A percentile compares a stretch with the other conserved stretches of the same genome.
phyloP scores from a whole-genome alignment of 352 stramenopile genomes.

The Phytophthora syringae region DNA sequence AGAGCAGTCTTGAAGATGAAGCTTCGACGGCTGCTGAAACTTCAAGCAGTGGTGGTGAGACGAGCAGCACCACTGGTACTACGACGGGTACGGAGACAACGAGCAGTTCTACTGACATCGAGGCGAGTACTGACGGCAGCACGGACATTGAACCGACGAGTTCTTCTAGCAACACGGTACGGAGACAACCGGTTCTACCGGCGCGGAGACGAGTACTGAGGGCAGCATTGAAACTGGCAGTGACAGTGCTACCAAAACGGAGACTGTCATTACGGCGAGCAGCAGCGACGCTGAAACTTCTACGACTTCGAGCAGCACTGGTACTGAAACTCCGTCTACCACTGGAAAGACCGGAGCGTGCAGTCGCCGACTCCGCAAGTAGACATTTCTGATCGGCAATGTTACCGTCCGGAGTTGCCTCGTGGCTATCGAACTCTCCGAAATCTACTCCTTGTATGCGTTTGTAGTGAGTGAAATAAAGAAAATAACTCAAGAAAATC shows the following conservation, averaged over 20 bases:
- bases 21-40: background rate
- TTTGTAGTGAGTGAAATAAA: slow-evolving; percentile 1
- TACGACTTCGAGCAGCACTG: background rate
- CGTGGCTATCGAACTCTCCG: too few relatives aligned
- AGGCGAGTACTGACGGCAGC: slow-evolving; percentile 3
- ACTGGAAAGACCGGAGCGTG: slow-evolving; percentile 22
- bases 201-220: background rate
- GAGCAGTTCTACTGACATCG: too few relatives aligned
- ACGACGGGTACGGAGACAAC: too few relatives aligned
- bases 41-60: slow-evolving; percentile 3
- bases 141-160: too few relatives aligned
- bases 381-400: background rate
- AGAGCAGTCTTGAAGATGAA: too few relatives aligned
- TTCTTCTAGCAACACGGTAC: too few relatives aligned
- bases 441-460: background rate
- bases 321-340: background rate
- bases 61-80: background rate
- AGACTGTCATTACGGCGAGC: slow-evolving; percentile 6
- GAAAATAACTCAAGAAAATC: too few relatives aligned
- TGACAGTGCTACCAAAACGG: background rate
- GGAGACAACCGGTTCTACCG: background rate
- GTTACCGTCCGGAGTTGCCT: too few relatives aligned
- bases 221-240: background rate
- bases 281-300: background rate
- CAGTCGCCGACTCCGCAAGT: slow-evolving; percentile 21